Evolutionary conservation across 345 rosid species (phyloP), one percentile per base, ranked within the genome.

Genomic region (Melastoma malabathricum): DNA sequence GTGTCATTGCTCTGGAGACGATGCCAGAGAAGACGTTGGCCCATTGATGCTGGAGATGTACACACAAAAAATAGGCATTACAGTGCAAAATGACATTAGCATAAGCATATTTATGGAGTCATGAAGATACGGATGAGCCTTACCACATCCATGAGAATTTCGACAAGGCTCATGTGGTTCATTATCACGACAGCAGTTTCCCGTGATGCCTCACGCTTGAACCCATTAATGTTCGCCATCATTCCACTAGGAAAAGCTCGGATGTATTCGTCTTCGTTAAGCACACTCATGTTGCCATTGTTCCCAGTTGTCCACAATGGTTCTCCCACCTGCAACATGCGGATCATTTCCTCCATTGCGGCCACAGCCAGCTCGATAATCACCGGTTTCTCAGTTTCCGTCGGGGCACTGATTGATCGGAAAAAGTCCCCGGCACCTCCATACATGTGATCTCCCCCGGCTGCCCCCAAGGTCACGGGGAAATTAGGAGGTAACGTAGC

Each of bases 71-170:
- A 34, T 34, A 7, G 12, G 9, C 12, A 34, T 34, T 12, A 34
- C 25, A 22, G 4, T 1, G 4, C 25, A 22, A 22, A 1, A 22
- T 22, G 25, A 2, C 25, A 22, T 22, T 22, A 22, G 2, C 25
- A 34, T 8, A 7, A 12, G 41, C 41, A 34, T 5, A 34, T 34
- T 9, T 8, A 9, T 34, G 1, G 41, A 34, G 41, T 9, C 12
- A 8, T 0, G 41, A 34, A 6, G 2, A 34, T 34, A 31, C 1
- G 1, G 0, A 34, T 34, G 41, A 34, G 12, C 41, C 12, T 25
- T 64, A 93, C 99, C 82, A 61, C 77, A 58, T 75, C 85, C 99
- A 93, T 85, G 38, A 93, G 85, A 59, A 79, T 78, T 67, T 76
- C 79, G 47, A 88, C 87, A n/a, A 93, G 73, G 63, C 47, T 68